phyloP scores from a whole-genome alignment of 768 basidiomycete species.

The Trametes elegans region DNA sequence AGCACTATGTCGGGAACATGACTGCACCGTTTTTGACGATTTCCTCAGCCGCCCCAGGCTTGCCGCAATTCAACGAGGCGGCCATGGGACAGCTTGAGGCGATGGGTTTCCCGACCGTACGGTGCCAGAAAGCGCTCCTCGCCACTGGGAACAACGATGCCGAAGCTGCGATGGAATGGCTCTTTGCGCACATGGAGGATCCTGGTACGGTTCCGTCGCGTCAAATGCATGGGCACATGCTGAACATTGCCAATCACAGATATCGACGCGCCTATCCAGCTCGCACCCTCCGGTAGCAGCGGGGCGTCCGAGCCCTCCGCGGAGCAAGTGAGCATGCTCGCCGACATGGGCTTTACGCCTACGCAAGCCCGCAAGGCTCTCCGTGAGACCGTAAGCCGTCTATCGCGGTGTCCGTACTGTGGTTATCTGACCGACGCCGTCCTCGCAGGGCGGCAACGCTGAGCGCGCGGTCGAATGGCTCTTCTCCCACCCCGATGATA shows the following conservation, averaged over 20 bases:
- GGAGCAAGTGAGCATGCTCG: constrained; percentile 71
- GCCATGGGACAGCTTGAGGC: constrained; percentile 75
- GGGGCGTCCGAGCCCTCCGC: constrained; percentile 53
- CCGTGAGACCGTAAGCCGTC: constrained; percentile 70
- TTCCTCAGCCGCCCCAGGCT: constrained; percentile 31
- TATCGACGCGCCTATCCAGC: constrained; percentile 76
- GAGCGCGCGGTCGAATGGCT: constrained; percentile 96
- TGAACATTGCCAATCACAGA: constrained; percentile 45
- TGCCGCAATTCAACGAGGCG: constrained; percentile 69
- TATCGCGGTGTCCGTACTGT: not conserved
- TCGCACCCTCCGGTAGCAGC: constrained; percentile 26
- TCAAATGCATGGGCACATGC: not conserved
- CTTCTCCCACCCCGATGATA: constrained; percentile 90
- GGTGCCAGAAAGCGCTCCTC: constrained; percentile 87
- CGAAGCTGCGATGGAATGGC: constrained; percentile 92
- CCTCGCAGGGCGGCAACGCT: constrained; percentile 57
- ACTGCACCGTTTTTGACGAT: not conserved
- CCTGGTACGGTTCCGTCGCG: constrained; percentile 53
- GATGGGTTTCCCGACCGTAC: constrained; percentile 88
- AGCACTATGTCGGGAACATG: constrained; percentile 6
- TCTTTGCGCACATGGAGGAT: constrained; percentile 95
- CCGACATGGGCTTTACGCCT: constrained; percentile 90
- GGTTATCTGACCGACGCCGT: not conserved
- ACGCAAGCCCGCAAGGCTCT: constrained; percentile 87
- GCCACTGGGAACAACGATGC: constrained; percentile 78